Percentiles rank a stretch among this genome's conserved stretches.
Conservation (phyloP, 2,329 filamentous ascomycete genomes). For the Ceratocystis colombiana region DNA sequence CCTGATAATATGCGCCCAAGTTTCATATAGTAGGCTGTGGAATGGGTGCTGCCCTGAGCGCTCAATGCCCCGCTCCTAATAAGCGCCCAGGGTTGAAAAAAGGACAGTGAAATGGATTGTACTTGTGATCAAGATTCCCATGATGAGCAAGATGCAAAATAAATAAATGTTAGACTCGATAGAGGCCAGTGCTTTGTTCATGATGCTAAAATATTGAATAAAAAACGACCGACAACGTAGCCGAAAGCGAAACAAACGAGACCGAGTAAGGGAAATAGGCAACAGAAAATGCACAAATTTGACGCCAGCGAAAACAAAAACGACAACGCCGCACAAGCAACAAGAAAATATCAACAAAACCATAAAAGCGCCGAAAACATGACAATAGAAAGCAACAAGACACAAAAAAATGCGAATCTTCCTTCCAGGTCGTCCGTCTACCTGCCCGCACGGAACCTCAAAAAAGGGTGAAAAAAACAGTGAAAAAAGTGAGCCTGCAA, state of each 20-base stretch:
- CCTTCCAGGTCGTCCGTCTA: background rate
- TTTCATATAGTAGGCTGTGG: too few relatives aligned
- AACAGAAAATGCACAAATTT: constrained; percentile 17
- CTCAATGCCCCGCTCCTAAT: background rate
- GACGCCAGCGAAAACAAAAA: constrained; percentile 1
- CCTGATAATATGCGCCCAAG: too few relatives aligned
- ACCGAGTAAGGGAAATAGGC: constrained; percentile 9
- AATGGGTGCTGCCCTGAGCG: background rate
- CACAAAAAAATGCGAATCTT: constrained; percentile 12
- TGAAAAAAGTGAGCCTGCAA: constrained; percentile 1
- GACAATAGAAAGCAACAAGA: constrained; percentile 4
- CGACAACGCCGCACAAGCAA: constrained; percentile 11
- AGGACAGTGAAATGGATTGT: too few relatives aligned
- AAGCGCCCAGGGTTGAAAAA: background rate
- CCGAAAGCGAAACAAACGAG: constrained; percentile 2
- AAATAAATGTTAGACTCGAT: constrained; percentile 6
- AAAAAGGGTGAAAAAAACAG: too few relatives aligned
- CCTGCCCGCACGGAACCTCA: background rate
- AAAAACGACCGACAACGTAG: constrained; percentile 15
- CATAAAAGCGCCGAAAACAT: constrained; percentile 16
- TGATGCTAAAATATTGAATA: constrained; percentile 16
- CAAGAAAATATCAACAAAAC: constrained; percentile 7
- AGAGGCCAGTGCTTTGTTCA: constrained; percentile 9
- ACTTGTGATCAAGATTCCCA: background rate
- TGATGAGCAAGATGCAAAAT: background rate